A percentile compares a stretch with the other conserved stretches of the same genome.
Evolutionary conservation across 148 eudicot species (phyloP).

Genomic region (Rhododendron mucronatum): DNA sequence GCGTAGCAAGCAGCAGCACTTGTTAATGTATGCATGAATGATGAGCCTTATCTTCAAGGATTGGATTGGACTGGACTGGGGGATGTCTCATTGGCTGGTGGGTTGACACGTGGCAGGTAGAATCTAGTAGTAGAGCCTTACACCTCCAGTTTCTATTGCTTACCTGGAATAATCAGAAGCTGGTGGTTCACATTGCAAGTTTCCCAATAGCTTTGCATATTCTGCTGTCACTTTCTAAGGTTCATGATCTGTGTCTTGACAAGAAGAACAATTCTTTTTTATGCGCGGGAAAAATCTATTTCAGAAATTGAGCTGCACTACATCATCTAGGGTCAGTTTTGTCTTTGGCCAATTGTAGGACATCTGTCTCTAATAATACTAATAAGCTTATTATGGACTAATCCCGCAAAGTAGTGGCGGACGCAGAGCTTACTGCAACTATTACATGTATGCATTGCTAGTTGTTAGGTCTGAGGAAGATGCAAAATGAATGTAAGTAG

Average conservation of each 20-base stretch:
- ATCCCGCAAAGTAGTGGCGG: background rate
- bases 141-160: conserved; percentile 20
- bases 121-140: conserved; percentile 26
- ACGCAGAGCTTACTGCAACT: no score
- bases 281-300: background rate
- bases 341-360: background rate
- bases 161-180: conserved; percentile 28
- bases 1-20: background rate
- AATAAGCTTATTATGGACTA: background rate
- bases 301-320: background rate
- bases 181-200: conserved; percentile 41
- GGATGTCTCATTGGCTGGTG: conserved; percentile 45
- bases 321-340: background rate
- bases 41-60: conserved; percentile 55
- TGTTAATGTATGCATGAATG: conserved; percentile 10
- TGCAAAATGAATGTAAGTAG: no score
- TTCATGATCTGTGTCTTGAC: background rate
- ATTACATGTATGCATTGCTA: no score
- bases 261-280: background rate
- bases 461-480: no score
- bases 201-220: background rate
- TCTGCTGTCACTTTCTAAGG: background rate
- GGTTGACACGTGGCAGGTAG: conserved; percentile 50
- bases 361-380: background rate
- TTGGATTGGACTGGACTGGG: conserved; percentile 15